Evolutionary conservation across 352 stramenopile genomes (phyloP), one percentile per base, ranked within the genome.

Genomic region (Hyaloperonospora arabidopsidis): DNA sequence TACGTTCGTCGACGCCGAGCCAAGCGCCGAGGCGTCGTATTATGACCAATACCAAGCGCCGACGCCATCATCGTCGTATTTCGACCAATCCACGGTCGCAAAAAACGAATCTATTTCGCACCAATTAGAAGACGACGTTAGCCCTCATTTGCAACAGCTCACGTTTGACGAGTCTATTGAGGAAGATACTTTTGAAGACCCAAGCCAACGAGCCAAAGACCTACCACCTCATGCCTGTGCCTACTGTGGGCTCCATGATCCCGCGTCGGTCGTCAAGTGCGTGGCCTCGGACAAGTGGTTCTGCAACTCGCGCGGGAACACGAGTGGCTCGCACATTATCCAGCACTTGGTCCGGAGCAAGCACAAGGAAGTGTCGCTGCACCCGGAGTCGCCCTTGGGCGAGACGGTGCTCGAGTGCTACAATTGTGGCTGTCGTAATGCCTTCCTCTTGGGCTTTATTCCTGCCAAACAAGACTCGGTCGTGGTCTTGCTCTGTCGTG

Each of bases 351-450:
- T 99, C 18, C 80, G 88, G 22, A 91, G 87, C 28, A 95, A 93
- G 72, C 90, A 95, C 68, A 90, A 92, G 50, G 82, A 91, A 61
- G 85, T 95, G 18, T 76, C 76, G 40, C 65, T 95, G 48, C 96
- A 99, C 65, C 95, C 95, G 0, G 89, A 98, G 63, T 97, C 86
- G 35, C 96, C 96, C 13, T 71, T 99, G 29, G 96, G 95, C 15
- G 96, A 99, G 61, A 98, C 96, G 0, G 79, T 98, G 32, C 70
- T 99, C 32, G 96, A 99, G 78, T 99, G 97, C 77, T 99, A 99
- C 84, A 99, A 99, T 79, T 99, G 97, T 63, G 93, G 91, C 45
- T 95, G 86, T 52, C 92, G 94, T 54, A 99, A 99, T 72, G 92
- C 96, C 7, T 99, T 99, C 63, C 70, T 98, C 39, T 70, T 99